phyloP scores from a whole-genome alignment of 176 grass and related monocot species.

The Carex pumila region DNA sequence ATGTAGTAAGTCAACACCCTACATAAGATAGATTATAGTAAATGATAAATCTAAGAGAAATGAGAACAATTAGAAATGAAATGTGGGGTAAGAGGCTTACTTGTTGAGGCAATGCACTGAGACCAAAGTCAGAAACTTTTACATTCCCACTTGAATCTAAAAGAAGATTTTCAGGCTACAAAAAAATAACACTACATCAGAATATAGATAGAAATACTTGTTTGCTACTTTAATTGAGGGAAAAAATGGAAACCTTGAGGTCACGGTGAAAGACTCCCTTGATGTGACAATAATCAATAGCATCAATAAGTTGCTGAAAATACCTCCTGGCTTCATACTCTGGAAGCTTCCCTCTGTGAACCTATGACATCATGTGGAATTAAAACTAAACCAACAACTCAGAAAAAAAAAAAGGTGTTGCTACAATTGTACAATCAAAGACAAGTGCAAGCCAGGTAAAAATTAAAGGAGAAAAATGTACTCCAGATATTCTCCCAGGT shows the following conservation, averaged over 20 bases:
- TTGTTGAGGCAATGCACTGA: conserved; percentile 72
- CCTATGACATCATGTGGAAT: conserved; percentile 29
- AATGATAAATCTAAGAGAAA: neutral
- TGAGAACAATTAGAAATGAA: neutral
- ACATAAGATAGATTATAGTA: conserved; percentile 22
- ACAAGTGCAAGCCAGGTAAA: neutral
- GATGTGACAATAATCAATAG: conserved; percentile 82
- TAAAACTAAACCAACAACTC: neutral
- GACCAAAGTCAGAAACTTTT: conserved; percentile 95
- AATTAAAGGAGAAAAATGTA: neutral
- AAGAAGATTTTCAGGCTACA: conserved; percentile 96
- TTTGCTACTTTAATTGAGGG: neutral
- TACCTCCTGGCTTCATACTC: conserved; percentile 73
- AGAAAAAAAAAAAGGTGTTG: neutral
- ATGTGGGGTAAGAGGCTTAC: conserved; percentile 33
- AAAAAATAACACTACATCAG: conserved; percentile 13
- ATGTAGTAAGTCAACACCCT: conserved; percentile 77
- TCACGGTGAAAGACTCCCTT: conserved; percentile 95
- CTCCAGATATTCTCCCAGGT: neutral
- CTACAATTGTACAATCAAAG: neutral
- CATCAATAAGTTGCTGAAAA: conserved; percentile 92
- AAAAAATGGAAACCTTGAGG: conserved; percentile 53
- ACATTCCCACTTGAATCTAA: conserved; percentile 70
- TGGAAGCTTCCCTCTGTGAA: conserved; percentile 53
- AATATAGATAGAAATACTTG: conserved; percentile 4